Evolutionary conservation across 2,329 filamentous ascomycete species (phyloP).

Genomic region (Didymellaceae sp.): DNA sequence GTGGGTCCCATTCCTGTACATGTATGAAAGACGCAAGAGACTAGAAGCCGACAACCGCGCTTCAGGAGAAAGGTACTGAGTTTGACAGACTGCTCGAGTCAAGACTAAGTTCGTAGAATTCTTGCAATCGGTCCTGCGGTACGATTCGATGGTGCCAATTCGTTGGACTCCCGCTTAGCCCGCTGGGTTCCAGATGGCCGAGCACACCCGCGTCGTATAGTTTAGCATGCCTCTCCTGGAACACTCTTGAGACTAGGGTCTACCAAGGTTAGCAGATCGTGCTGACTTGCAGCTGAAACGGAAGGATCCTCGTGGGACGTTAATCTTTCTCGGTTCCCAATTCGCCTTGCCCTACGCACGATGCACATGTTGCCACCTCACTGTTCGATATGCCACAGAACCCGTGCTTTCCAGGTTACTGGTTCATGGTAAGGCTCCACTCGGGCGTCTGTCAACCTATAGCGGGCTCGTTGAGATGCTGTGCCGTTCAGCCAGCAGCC

Average conservation of each 20-base stretch:
- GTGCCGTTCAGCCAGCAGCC: neutral
- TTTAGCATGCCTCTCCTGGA: conserved; percentile 18
- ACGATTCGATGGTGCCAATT: neutral
- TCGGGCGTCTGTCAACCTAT: neutral
- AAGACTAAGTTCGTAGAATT: conserved; percentile 24
- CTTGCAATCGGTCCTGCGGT: conserved; percentile 9
- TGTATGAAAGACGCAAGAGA: conserved; percentile 11
- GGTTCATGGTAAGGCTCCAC: neutral
- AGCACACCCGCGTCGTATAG: conserved; percentile 1
- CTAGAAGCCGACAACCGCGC: conserved; percentile 19
- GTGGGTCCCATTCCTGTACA: conserved; percentile 20
- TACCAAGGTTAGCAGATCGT: conserved; percentile 9
- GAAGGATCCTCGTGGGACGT: conserved; percentile 14
- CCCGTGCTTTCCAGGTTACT: neutral
- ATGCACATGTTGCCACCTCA: conserved; percentile 11
- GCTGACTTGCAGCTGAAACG: conserved; percentile 17
- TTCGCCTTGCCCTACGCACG: conserved; percentile 9
- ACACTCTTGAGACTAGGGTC: conserved; percentile 1
- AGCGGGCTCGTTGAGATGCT: neutral
- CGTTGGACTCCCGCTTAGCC: conserved; percentile 2
- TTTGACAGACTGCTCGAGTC: conserved; percentile 25
- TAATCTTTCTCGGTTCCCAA: conserved; percentile 11
- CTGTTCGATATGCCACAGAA: conserved; percentile 5
- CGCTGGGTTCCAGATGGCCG: conserved; percentile 3
- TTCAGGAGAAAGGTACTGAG: conserved; percentile 26